These are phyloP conservation scores for Podaxis sp. DNA, from an alignment of 768 basidiomycete species.

Conservation along the genomic window DNA sequence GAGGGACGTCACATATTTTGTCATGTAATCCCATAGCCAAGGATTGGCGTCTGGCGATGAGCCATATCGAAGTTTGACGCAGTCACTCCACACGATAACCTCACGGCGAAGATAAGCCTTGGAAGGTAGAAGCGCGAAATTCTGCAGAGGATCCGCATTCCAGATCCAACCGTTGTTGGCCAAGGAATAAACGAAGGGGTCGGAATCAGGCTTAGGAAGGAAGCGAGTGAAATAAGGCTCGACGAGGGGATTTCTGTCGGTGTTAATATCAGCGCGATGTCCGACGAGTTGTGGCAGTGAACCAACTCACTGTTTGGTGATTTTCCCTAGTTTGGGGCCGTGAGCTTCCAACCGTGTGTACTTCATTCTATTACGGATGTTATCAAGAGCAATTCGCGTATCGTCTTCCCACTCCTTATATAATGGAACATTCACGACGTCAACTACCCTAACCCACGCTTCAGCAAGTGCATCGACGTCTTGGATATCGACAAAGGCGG, in stretches of 20 bases:
- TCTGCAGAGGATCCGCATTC: conserved; percentile 90
- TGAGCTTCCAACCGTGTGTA: conserved; percentile 81
- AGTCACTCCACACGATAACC: conserved; percentile 97
- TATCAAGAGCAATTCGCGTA: conserved; percentile 66
- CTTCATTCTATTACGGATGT: conserved; percentile 72
- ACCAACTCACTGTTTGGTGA: conserved; percentile 62
- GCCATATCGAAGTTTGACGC: conserved; percentile 97
- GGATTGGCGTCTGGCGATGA: conserved; percentile 77
- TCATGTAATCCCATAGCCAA: conserved; percentile 95
- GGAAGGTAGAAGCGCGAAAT: conserved; percentile 90
- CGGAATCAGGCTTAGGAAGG: conserved; percentile 37
- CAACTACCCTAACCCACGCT: conserved; percentile 76
- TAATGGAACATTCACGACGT: conserved; percentile 84
- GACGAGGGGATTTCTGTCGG: conserved; percentile 72
- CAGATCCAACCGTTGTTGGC: conserved; percentile 99
- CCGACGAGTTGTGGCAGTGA: conserved; percentile 2
- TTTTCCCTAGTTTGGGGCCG: conserved; percentile 83
- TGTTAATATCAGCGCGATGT: conserved; percentile 6
- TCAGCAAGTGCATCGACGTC: conserved; percentile 58
- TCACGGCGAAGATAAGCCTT: conserved; percentile 95
- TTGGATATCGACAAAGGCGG: conserved; percentile 54
- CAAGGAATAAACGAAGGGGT: conserved; percentile 68
- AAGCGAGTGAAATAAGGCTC: conserved; percentile 94
- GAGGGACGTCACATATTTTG: conserved; percentile 74
- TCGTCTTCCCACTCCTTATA: conserved; percentile 90